phyloP scores from a whole-genome alignment of 2,329 filamentous ascomycete species.

The Alternaria atra region DNA sequence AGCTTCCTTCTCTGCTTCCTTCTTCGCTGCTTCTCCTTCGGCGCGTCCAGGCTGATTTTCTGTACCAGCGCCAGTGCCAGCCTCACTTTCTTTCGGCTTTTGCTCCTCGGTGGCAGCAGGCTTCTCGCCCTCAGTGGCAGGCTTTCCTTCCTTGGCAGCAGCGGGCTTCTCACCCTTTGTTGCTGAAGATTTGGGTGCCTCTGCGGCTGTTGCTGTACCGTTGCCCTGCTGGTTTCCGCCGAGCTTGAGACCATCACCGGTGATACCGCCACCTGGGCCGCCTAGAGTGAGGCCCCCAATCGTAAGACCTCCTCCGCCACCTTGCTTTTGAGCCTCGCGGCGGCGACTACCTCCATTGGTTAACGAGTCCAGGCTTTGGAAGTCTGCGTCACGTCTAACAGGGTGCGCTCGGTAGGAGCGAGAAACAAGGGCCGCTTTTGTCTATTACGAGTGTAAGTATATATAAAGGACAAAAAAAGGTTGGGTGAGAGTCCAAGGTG shows the following conservation, averaged over 20 bases:
- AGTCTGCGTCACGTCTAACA: constrained; percentile 15
- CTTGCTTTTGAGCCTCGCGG: constrained; percentile 17
- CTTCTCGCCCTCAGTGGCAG: constrained; percentile 9
- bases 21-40: constrained; percentile 19
- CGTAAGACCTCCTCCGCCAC: constrained; percentile 25
- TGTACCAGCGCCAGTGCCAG: constrained; percentile 23
- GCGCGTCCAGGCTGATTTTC: constrained; percentile 32
- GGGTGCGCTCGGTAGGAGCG: constrained; percentile 25
- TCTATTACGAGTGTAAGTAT: constrained; percentile 14
- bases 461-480: not conserved
- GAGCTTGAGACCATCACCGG: constrained; percentile 32
- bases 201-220: constrained; percentile 12
- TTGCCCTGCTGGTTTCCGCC: constrained; percentile 24
- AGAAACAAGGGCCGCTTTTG: constrained; percentile 16
- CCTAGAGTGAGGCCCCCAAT: constrained; percentile 46
- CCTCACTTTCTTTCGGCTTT: constrained; percentile 11
- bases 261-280: constrained; percentile 40
- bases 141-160: not conserved
- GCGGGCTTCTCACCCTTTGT: constrained; percentile 14
- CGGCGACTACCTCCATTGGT: constrained; percentile 2
- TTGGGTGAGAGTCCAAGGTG: not conserved
- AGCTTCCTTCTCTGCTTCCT: constrained; percentile 30
- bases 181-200: constrained; percentile 8
- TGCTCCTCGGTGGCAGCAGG: constrained; percentile 11
- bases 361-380: not conserved